Percentiles rank a stretch among this genome's conserved stretches.
phyloP scores from a whole-genome alignment of 148 eudicot species.

The Talinum fruticosum region DNA sequence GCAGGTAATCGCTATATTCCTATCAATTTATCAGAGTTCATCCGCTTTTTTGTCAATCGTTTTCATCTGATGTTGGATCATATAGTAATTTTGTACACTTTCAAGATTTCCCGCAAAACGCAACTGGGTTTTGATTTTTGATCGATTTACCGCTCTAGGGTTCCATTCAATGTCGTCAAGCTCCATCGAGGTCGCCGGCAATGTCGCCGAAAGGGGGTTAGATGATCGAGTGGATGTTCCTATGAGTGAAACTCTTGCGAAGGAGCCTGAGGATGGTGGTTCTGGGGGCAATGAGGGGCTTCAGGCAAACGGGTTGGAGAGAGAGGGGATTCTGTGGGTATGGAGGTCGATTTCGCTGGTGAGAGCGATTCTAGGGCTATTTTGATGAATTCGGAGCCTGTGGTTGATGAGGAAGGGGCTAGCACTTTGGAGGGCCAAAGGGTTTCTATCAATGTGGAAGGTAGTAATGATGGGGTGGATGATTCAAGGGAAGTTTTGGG shows the following conservation, averaged over 20 bases:
- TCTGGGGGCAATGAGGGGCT: not conserved
- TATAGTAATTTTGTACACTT: not conserved
- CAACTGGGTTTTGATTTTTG: not conserved
- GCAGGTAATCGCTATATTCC: not conserved
- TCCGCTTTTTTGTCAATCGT: not conserved
- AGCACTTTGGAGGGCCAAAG: slow-evolving; percentile 1
- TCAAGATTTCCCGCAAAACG: not conserved
- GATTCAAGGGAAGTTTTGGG: too few relatives aligned
- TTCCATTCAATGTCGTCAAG: not conserved
- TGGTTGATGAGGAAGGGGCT: not conserved
- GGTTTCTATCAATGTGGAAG: slow-evolving; percentile 11
- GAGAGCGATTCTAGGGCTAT: not conserved
- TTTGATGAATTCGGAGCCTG: not conserved
- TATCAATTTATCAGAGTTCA: not conserved
- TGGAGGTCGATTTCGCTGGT: not conserved
- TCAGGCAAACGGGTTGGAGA: slow-evolving; percentile 3
- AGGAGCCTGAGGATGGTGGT: not conserved
- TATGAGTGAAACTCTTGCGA: slow-evolving; percentile 4
- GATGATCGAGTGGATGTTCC: not conserved
- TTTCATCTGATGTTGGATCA: not conserved
- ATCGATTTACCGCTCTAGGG: not conserved
- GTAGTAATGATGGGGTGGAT: not conserved
- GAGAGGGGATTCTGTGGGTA: not conserved
- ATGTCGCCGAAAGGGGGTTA: not conserved
- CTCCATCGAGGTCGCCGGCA: not conserved